Base-by-base conservation (phyloP, 768 basidiomycete genomes). In the Chalciporus chontae region DNA sequence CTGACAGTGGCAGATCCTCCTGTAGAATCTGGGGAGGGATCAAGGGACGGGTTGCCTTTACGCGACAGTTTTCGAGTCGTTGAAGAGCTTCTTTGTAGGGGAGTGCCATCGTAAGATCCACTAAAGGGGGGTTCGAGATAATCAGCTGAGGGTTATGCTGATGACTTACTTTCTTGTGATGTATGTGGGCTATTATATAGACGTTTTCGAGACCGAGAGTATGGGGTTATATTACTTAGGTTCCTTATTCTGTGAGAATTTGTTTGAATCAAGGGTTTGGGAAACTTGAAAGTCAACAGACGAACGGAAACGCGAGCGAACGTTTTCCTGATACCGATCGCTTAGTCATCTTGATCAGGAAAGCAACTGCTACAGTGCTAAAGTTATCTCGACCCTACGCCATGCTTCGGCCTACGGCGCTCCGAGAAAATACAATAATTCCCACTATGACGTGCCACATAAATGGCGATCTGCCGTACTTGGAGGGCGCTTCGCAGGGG, bases 11-110 rank as follows among this genome's bases (percentile, higher is more conserved):
- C n/a, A 90, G 77, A 68, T 97, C 94, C 68, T 97, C 94, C 57
- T 89, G 87, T 2, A 97, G 78, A 53, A 97, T 95, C 64, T 94
- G 93, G 18, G 94, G 94, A 44, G 94, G 94, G 49, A 97, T 94
- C 48, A 97, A 71, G 24, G 94, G 94, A 37, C 93, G 77, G 15
- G 87, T 93, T 14, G 80, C 85, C 65, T 82, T 92, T 47, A 97
- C 93, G 40, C 94, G 77, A 52, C 83, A 77, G 62, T 97, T 94
- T 63, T 94, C 91, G 34, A 96, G 83, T 47, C 86, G 83, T 52
- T 79, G 66, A 45, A 90, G 79, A 38, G 89, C 90, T 52, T 91
- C 86, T 62, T 80, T 83, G 77, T 90, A 85, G 41, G 88, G 74
- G 63, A 90, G 79, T 43, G 84, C 73, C 79, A 85, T 85, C 52